phyloP scores from a whole-genome alignment of 768 basidiomycete species.

The Leccinum obscurum region DNA sequence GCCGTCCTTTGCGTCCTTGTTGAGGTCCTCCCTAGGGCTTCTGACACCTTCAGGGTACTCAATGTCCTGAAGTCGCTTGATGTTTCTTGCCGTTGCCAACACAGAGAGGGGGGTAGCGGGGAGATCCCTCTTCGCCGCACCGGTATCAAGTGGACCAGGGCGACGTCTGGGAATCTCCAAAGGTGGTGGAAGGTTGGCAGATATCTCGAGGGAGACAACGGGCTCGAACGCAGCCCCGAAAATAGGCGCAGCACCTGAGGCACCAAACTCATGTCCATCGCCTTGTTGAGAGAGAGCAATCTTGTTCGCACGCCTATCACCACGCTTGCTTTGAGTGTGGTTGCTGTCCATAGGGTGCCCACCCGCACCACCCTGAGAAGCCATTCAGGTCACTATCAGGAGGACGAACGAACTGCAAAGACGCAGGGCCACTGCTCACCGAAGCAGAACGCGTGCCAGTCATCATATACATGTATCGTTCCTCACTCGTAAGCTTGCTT shows the following conservation, averaged over 20 bases:
- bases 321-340: too few species aligned
- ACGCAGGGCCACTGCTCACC: conserved; percentile 47
- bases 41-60: too few species aligned
- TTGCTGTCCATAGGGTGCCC: too few species aligned
- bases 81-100: conserved; percentile 78
- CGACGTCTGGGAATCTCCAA: conserved; percentile 38
- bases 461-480: conserved; percentile 45
- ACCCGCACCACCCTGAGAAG: conserved; percentile 42
- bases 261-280: too few species aligned
- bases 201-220: too few species aligned
- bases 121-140: too few species aligned
- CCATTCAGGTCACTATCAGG: conserved; percentile 60
- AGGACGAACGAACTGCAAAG: conserved; percentile 56
- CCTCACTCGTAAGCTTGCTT: conserved; percentile 65
- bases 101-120: conserved; percentile 46
- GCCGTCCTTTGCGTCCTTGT: too few species aligned
- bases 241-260: too few species aligned
- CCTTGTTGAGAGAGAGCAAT: conserved; percentile 37
- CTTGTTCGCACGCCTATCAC: conserved; percentile 34
- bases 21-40: too few species aligned
- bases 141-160: conserved; percentile 73
- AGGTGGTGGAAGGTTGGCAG: too few species aligned
- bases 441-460: conserved; percentile 52
- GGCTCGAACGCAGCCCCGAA: too few species aligned
- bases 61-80: conserved; percentile 31